These are phyloP conservation scores for Globisporangium orthogonon DNA, from an alignment of 352 stramenopile species.

Conservation along the genomic window DNA sequence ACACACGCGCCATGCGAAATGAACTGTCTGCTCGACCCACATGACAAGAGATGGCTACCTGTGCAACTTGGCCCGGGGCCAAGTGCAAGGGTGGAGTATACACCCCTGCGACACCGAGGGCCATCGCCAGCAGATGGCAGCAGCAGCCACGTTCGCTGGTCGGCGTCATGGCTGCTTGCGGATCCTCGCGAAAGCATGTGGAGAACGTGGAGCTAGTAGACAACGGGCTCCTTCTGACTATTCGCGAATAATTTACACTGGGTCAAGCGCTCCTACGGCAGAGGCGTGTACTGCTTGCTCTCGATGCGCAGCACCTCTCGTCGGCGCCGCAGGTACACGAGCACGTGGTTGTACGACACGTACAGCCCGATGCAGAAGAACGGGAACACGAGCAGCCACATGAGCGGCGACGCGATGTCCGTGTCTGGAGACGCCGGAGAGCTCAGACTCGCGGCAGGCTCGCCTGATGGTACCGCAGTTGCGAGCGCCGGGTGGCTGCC, in stretches of 20 bases:
- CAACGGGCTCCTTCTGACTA: not conserved
- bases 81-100: not conserved
- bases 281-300: slow-evolving; percentile 62
- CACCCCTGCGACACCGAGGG: not conserved
- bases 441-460: slow-evolving; percentile 9
- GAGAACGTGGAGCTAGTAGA: too few relatives aligned
- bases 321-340: slow-evolving; percentile 44
- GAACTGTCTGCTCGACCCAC: not conserved
- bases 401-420: slow-evolving; percentile 22
- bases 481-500: slow-evolving; percentile 13
- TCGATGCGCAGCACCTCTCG: slow-evolving; percentile 58
- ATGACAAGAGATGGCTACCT: not conserved
- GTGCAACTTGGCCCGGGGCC: not conserved
- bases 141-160: not conserved
- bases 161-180: not conserved
- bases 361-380: slow-evolving; percentile 64
- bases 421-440: slow-evolving; percentile 5
- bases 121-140: not conserved
- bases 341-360: slow-evolving; percentile 28
- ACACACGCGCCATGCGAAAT: too few relatives aligned
- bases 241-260: slow-evolving; percentile 2
- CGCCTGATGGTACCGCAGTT: slow-evolving; percentile 13
- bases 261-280: slow-evolving; percentile 11
- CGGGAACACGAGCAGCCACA: slow-evolving; percentile 50
- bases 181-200: too few relatives aligned